Base-by-base conservation (phyloP, 805 yeast species). In the Candida dajiaensis region DNA sequence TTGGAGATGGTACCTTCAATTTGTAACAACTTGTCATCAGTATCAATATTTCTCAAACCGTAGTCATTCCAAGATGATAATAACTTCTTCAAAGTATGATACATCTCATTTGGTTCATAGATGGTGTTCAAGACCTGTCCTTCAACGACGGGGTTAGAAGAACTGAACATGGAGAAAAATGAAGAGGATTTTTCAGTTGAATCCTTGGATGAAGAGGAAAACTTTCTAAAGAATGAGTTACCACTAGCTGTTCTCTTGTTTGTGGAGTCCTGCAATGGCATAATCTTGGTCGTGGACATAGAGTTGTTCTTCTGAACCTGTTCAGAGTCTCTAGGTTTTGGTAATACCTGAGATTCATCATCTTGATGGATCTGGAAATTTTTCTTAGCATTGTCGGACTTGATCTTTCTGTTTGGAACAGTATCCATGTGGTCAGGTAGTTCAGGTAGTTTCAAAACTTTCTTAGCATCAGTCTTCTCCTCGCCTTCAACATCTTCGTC, bases 51-150 rank as follows among this genome's bases (percentile, higher is more conserved):
- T 53, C 75, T 77, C 55, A 85, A 65, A 9, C 94, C 92, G 56
- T 83, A 83, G 49, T 76, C 78, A 13, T 78, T 74, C 94, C 94
- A 85, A 16, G 83, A 79, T 40, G 64, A 69, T 52, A 85, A 67
- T 46, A 85, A 71, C 39, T 85, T 78, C 59, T 69, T 74, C 54
- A 85, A 66, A 3, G 89, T 88, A 39, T 78, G 77, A 50, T 77
- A 74, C 73, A 84, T 73, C 59, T 84, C 88, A 23, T 68, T 74
- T 48, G 67, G 60, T 33, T 53, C 63, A 40, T 63, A 56, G 9
- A 69, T 65, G 8, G 60, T 61, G 16, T 68, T 62, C 36, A 62
- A 49, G 4, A 68, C 49, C 38, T 60, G 58, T 16, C 49, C 52
- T 33, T 49, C 46, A 33, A 40, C 8, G 13, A 45, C 43, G 15